Evolutionary conservation across 75 land plant genomes (phyloP).

Genomic region (Chamaecyparis obtusa): DNA sequence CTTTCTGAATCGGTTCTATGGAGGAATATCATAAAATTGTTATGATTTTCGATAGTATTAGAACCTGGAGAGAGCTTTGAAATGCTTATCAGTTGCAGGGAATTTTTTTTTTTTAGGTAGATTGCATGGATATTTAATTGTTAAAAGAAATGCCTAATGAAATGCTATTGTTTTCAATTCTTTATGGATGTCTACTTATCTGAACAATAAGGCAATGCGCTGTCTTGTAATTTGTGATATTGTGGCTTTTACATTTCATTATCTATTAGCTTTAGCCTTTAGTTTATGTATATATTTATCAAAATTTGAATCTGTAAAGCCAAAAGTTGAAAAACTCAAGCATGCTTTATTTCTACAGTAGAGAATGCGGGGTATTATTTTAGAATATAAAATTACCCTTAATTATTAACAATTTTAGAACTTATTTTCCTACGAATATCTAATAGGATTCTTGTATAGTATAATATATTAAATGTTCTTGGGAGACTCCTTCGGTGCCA

Average conservation of each 20-base stretch:
- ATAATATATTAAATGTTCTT: neutral
- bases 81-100: neutral
- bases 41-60: neutral
- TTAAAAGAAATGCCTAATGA: neutral
- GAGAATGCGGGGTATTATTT: neutral
- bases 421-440: neutral
- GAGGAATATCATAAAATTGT: neutral
- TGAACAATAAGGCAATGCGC: neutral
- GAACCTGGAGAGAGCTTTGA: neutral
- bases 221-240: neutral
- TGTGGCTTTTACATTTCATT: neutral
- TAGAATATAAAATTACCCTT: neutral
- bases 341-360: neutral
- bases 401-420: neutral
- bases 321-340: neutral
- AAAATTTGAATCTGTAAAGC: neutral
- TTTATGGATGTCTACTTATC: neutral
- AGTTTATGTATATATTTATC: neutral
- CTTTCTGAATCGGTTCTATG: neutral
- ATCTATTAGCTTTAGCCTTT: neutral
- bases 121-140: neutral
- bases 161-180: neutral
- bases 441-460: neutral
- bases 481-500: neutral
- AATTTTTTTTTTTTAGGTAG: neutral